These are phyloP conservation scores for Pseudogymnoascus destructans DNA, from an alignment of 2,329 filamentous ascomycete genomes.

Conservation along the genomic window DNA sequence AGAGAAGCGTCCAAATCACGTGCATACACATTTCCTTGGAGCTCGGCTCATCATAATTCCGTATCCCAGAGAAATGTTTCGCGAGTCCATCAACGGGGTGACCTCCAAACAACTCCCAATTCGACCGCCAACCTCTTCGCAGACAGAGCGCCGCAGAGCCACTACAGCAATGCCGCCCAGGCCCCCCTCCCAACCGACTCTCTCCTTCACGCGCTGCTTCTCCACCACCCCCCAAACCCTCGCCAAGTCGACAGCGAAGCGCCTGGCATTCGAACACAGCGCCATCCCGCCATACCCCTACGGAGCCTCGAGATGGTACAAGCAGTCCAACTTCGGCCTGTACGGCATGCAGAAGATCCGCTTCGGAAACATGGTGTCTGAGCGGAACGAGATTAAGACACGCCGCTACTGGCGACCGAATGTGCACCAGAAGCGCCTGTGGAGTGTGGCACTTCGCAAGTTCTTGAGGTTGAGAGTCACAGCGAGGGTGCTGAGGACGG, in stretches of 20 bases:
- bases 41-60: neutral
- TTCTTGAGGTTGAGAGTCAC: conserved; percentile 57
- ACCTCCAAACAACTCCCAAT: neutral
- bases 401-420: conserved; percentile 66
- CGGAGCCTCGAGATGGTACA: conserved; percentile 57
- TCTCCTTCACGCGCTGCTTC: conserved; percentile 24
- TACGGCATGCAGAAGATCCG: conserved; percentile 59
- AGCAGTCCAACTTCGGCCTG: conserved; percentile 65
- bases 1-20: neutral
- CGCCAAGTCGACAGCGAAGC: conserved; percentile 27
- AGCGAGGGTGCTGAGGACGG: conserved; percentile 54
- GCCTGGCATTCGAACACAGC: conserved; percentile 24
- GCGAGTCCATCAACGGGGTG: conserved; percentile 4
- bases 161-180: conserved; percentile 13
- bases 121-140: neutral
- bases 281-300: conserved; percentile 54
- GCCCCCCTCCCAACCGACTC: conserved; percentile 15
- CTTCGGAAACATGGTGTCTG: conserved; percentile 65
- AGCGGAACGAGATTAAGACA: conserved; percentile 55
- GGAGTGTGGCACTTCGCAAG: conserved; percentile 46
- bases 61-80: conserved; percentile 5
- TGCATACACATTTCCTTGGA: neutral
- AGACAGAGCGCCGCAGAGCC: neutral
- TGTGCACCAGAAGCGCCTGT: conserved; percentile 48
- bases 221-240: conserved; percentile 19